Evolutionary conservation across 768 basidiomycete species (phyloP), one percentile per base, ranked within the genome.

Genomic region (Mycena alexandri): DNA sequence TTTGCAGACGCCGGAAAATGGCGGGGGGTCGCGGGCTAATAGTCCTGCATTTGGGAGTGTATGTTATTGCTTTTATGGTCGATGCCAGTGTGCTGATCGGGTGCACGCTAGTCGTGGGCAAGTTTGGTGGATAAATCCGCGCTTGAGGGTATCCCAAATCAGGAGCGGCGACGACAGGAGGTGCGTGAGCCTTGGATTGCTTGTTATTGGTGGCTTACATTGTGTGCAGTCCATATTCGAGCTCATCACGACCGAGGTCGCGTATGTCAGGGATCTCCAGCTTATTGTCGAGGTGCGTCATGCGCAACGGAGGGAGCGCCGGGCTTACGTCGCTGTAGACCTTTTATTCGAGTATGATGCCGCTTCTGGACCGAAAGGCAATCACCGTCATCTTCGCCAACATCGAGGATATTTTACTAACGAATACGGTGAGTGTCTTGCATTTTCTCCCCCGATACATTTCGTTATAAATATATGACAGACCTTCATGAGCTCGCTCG

Each of bases 241-340:
- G 79, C 84, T 99, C 58, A 97, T 99, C 71, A 86, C 86, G 8
- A 99, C 97, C 0, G 97, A 99, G 77, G 86, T 84, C 10, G 88
- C 93, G 0, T 99, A 98, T 73, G 95, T 98, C 50, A 86, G 95
- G 24, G 94, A 96, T 76, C 78, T 98, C 33, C 97, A 99, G 74
- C 84, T 97, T 36, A 90, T 96, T 67, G 94, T 98, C 21, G 93
- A 94, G 86, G 96, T 94, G 64, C 52, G 84, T 55, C 42, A 48
- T 38, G 12, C 21, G 14, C 22, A 10, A 44, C n/a, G 47, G 13
- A 24, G 41, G 10, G 58, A n/a, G 57, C 14, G 33, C 48, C 38
- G 53, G 33, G 13, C 46, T 73, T 17, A 73, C 48, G 13, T 54
- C n/a, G 34, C 17, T 41, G 38, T 52, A 97, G 93, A 85, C 91